Percentiles rank a stretch among this genome's conserved stretches.
phyloP scores from a whole-genome alignment of 371 early-diverging fungal species.

The Rhizopus delemar region DNA sequence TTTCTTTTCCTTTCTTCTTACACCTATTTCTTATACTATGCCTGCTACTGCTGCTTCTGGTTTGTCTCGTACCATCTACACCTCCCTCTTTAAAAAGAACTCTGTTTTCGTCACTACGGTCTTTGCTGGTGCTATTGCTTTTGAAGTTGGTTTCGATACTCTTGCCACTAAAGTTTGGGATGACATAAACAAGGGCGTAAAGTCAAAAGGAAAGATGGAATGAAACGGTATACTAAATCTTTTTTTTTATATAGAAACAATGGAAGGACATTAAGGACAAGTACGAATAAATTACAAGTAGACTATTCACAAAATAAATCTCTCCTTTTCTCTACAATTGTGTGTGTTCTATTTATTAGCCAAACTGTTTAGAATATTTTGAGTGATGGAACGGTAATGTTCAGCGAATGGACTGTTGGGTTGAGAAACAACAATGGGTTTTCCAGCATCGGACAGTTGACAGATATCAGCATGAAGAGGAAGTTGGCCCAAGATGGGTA shows the following conservation, averaged over 20 bases:
- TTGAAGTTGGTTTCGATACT: slow-evolving; percentile 77
- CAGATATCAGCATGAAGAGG: slow-evolving; percentile 80
- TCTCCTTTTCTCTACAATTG: neutral
- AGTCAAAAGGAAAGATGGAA: neutral
- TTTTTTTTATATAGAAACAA: slow-evolving; percentile 50
- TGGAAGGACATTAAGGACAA: slow-evolving; percentile 78
- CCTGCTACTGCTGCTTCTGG: slow-evolving; percentile 47
- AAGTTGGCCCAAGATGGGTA: slow-evolving; percentile 74
- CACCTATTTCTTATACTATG: slow-evolving; percentile 25
- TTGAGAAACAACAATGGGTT: slow-evolving; percentile 71
- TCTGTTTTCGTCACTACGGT: slow-evolving; percentile 72
- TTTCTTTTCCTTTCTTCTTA: neutral
- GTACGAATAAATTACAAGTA: slow-evolving; percentile 48
- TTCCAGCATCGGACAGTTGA: slow-evolving; percentile 73
- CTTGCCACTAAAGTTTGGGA: slow-evolving; percentile 74
- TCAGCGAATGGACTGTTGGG: slow-evolving; percentile 65
- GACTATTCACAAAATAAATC: neutral
- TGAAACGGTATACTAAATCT: neutral
- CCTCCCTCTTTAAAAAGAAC: slow-evolving; percentile 72
- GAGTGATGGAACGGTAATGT: slow-evolving; percentile 67
- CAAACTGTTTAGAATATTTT: slow-evolving; percentile 49
- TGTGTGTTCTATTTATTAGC: neutral
- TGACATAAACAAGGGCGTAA: slow-evolving; percentile 81
- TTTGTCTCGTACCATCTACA: slow-evolving; percentile 61
- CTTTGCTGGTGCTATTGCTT: slow-evolving; percentile 77